Conservation (phyloP, 129 eudicot genomes). For the Flaveria bidentis region DNA sequence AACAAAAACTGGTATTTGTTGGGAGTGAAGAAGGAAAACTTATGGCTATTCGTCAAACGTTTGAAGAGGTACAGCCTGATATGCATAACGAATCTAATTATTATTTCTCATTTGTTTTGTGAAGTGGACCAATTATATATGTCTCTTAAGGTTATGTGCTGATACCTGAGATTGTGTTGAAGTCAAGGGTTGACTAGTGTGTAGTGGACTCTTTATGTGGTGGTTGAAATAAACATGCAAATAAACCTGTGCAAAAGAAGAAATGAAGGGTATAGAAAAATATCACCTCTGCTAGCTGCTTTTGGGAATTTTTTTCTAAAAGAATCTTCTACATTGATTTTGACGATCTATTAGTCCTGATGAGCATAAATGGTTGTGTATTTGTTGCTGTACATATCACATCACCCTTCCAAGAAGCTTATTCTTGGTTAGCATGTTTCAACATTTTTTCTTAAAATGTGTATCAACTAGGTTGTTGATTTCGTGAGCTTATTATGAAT, state of each 20-base stretch:
- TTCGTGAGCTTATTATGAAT: too few relatives aligned
- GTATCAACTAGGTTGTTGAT: too few relatives aligned
- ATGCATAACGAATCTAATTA: not conserved
- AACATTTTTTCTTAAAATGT: not conserved
- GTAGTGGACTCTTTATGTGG: not conserved
- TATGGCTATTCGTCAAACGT: constrained; percentile 92
- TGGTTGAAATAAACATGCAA: not conserved
- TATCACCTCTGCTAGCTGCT: too few relatives aligned
- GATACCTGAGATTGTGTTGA: not conserved
- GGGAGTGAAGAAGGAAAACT: constrained; percentile 99
- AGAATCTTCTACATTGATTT: too few relatives aligned
- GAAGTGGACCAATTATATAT: not conserved
- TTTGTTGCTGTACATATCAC: not conserved
- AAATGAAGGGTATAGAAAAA: not conserved
- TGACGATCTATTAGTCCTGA: too few relatives aligned
- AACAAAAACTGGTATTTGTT: constrained; percentile 77
- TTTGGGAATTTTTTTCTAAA: too few relatives aligned
- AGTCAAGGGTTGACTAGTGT: not conserved
- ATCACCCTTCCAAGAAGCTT: not conserved
- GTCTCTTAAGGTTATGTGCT: not conserved
- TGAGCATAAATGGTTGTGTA: not conserved
- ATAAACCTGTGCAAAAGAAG: not conserved
- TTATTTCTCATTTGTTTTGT: not conserved
- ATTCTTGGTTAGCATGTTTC: not conserved
- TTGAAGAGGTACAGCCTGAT: constrained; percentile 63